These are phyloP conservation scores for Yamadazyma jaroonii DNA, from an alignment of 1,139 yeast species.

Conservation along the genomic window DNA sequence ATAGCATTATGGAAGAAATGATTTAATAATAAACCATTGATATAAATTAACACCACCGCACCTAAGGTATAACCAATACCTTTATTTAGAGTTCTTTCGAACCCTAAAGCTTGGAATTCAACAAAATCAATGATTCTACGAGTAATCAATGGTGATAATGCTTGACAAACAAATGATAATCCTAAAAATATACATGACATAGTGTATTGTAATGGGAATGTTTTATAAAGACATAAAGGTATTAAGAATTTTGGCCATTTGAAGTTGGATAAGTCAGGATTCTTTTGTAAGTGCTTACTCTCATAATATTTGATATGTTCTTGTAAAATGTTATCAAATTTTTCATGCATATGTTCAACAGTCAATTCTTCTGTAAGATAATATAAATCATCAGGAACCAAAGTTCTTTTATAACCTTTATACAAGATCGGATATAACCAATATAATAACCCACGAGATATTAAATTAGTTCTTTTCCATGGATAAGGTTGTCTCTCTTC, in stretches of 20 bases:
- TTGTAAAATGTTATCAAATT: constrained; percentile 26
- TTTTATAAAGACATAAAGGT: constrained; percentile 35
- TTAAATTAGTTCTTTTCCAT: constrained; percentile 26
- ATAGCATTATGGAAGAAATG: constrained; percentile 45
- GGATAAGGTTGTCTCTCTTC: constrained; percentile 40
- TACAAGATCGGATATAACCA: constrained; percentile 43
- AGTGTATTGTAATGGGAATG: constrained; percentile 39
- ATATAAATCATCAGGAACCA: constrained; percentile 40
- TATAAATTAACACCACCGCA: constrained; percentile 36
- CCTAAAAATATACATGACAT: constrained; percentile 34
- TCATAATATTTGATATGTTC: constrained; percentile 21
- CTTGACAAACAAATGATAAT: constrained; percentile 36
- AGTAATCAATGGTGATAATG: constrained; percentile 42
- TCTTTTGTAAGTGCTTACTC: constrained; percentile 21
- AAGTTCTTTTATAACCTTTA: constrained; percentile 44
- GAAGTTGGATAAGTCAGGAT: constrained; percentile 24
- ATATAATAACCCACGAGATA: constrained; percentile 32
- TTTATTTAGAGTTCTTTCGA: constrained; percentile 30
- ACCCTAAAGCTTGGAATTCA: constrained; percentile 32
- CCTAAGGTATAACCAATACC: constrained; percentile 44
- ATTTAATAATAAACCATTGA: constrained; percentile 42
- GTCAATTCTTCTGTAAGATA: constrained; percentile 35
- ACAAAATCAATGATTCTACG: constrained; percentile 41
- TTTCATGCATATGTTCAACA: constrained; percentile 38
- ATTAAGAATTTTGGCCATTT: constrained; percentile 37